Base-by-base conservation (phyloP, 805 yeast genomes). In the Yamadazyma endophytica region DNA sequence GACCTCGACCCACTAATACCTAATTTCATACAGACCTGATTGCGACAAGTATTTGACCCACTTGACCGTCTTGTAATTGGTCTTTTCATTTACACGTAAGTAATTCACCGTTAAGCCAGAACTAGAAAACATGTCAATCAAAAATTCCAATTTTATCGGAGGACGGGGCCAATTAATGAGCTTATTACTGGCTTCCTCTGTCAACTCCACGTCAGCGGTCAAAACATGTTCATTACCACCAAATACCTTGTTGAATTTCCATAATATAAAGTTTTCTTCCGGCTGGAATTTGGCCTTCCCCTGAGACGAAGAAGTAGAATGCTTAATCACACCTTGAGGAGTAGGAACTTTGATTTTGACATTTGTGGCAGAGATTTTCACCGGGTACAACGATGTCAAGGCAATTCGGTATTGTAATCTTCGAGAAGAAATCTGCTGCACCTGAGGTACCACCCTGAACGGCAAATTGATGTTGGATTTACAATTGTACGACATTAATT, bases 31-130 rank as follows among this genome's bases (percentile, higher is more conserved):
- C 5, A 82, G 73, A 0, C 95, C 96, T 0, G 90, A 78, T 38
- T 70, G 74, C 1, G 90, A 70, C 11, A 73, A 52, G 52, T 90
- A 90, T 45, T 84, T 76, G 20, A 89, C 94, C 95, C 95, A 87
- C 52, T 89, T 90, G 14, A 84, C 77, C 0, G 95, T 78, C 17
- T 71, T 63, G 58, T 86, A 85, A 33, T 74, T 74, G 6, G 46
- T 58, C 47, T 54, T 70, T 60, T 61, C 89, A 70, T 38, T 62
- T 4, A 90, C 80, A 49, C 75, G 77, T 44, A 89, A 64, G 51
- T 74, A 82, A 39, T 82, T 72, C 22, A 89, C 90, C 12, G 74
- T 71, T 27, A 86, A 62, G 0, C 96, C 94, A 6, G 90, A 79
- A 38, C 82, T 66, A 9, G 89, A 78, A 51, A 76, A 82, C 84